Evolutionary conservation across 164 flowering plant genomes (phyloP), one percentile per base, ranked within the genome.

Genomic region (Buxus sempervirens): DNA sequence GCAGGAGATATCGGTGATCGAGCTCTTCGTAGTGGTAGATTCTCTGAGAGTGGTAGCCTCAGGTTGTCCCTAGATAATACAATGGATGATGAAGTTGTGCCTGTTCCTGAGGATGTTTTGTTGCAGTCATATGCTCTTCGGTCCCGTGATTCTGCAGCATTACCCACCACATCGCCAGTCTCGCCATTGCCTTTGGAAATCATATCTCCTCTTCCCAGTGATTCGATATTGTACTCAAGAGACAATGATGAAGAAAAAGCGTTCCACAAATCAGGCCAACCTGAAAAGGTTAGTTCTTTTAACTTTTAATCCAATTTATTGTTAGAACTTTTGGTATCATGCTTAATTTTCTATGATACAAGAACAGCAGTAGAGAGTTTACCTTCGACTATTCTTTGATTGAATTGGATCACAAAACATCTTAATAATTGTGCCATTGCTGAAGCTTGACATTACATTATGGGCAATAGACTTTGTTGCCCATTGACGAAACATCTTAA

Each of bases 1-100:
- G 96, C 93, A 10, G 96, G 96, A 42, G 96, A 90, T 75, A 83
- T 82, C 54, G 96, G 96, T 38, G 96, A 87, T 63, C 72, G 89
- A 21, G 85, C 81, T 28, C 69, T 90, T 72, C 71, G 58, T 55
- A 86, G 87, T 76, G 79, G 63, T 18, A 78, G 83, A 66, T 22
- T 67, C 65, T 79, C 84, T 76, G 74, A 66, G 18, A 75, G 81
- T 72, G 69, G 78, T 21, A 81, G 80, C 32, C n/a, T 60, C 8
- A 64, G 65, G 26, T 80, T 77, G 9, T 81, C 82, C 27, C 1
- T 76, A 42, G 84, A 82, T 69, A 45, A 64, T 62, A 60, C 38
- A 4, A 15, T 64, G 8, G 85, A 81, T 23, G 78, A 58, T 64
- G 78, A 77, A 25, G 58, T 41, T 14, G 74, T 25, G 54, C 81